A percentile compares a stretch with the other conserved stretches of the same genome.
These are phyloP conservation scores for Rhynchosporium agropyri DNA, from an alignment of 2,329 filamentous ascomycete genomes.

Conservation along the genomic window DNA sequence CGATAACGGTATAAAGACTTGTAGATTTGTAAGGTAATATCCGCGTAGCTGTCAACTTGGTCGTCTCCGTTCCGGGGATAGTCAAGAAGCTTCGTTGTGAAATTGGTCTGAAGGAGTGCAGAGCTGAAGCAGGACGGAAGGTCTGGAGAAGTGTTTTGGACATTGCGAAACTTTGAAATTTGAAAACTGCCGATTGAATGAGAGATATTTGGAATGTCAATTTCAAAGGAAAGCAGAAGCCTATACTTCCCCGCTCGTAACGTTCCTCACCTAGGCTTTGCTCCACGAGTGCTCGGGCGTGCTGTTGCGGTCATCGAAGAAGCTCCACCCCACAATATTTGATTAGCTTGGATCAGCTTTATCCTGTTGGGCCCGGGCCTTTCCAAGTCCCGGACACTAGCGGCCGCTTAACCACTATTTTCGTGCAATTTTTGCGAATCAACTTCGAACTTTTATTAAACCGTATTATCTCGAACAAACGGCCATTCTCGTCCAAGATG, in stretches of 20 bases:
- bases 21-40: slow-evolving; percentile 73
- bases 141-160: slow-evolving; percentile 34
- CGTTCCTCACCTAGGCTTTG: neutral
- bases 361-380: neutral
- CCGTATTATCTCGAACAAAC: neutral
- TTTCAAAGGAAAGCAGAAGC: neutral
- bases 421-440: neutral
- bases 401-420: slow-evolving; percentile 7
- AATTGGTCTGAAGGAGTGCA: slow-evolving; percentile 27
- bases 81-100: slow-evolving; percentile 45
- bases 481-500: neutral
- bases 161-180: slow-evolving; percentile 24
- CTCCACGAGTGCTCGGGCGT: neutral
- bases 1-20: slow-evolving; percentile 80
- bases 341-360: slow-evolving; percentile 7
- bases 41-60: slow-evolving; percentile 72
- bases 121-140: slow-evolving; percentile 28
- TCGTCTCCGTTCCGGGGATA: slow-evolving; percentile 47
- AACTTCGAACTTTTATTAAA: neutral
- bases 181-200: neutral
- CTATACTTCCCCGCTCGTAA: slow-evolving; percentile 6
- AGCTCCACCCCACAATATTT: neutral
- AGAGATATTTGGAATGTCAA: neutral
- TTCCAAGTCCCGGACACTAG: neutral
- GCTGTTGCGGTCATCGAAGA: slow-evolving; percentile 8